phyloP scores from a whole-genome alignment of 2,329 filamentous ascomycete genomes.

The Monilinia fructigena region DNA sequence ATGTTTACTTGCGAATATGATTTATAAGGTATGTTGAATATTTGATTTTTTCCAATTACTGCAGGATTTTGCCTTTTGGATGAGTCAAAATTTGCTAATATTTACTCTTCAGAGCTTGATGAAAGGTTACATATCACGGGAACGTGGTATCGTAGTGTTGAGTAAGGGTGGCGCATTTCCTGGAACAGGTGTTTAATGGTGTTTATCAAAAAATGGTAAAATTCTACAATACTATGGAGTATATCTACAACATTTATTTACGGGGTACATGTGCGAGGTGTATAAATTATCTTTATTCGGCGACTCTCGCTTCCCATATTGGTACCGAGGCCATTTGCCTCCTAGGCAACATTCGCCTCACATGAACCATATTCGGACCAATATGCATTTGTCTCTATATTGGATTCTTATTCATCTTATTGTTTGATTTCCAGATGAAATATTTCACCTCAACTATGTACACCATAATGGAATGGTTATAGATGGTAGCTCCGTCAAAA shows the following conservation, averaged over 20 bases:
- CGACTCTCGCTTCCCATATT: background rate
- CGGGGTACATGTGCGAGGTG: background rate
- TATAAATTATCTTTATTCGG: background rate
- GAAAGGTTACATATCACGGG: conserved; percentile 96
- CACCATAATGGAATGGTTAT: background rate
- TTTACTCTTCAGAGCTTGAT: conserved; percentile 50
- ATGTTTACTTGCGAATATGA: conserved; percentile 91
- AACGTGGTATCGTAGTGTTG: conserved; percentile 84
- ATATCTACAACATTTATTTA: background rate
- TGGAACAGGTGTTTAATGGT: conserved; percentile 67
- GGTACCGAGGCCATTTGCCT: conserved; percentile 9
- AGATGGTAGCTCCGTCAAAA: background rate
- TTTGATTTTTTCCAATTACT: background rate
- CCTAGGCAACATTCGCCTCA: background rate
- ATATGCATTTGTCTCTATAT: background rate
- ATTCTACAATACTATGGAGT: background rate
- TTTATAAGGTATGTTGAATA: conserved; percentile 77
- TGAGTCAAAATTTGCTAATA: conserved; percentile 9
- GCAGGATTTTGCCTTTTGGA: background rate
- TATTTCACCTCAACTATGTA: background rate
- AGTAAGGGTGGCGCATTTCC: conserved; percentile 94
- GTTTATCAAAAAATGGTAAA: background rate
- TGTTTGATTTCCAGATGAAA: too few species aligned
- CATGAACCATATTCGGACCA: background rate
- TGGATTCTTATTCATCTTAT: background rate